Conservation (phyloP, 1,284 basidiomycete species). For the Anthracocystis walkeri region DNA sequence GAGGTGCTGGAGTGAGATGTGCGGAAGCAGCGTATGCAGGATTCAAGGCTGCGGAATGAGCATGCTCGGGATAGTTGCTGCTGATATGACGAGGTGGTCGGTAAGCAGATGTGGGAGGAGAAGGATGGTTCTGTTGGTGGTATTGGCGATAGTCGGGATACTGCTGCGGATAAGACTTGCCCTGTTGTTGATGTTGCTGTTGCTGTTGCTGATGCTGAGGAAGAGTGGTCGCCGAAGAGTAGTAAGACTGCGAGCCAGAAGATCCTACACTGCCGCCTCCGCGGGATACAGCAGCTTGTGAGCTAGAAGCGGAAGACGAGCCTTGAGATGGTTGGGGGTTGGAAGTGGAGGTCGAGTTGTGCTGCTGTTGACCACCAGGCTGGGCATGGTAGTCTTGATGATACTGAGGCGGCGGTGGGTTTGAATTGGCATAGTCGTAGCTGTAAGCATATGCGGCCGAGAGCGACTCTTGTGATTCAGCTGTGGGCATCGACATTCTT, state of each 20-base stretch:
- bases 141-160: conserved; percentile 20
- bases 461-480: conserved; percentile 45
- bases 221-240: conserved; percentile 28
- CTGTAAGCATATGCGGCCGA: conserved; percentile 45
- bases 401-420: conserved; percentile 12
- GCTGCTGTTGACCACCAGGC: background rate
- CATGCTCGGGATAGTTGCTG: conserved; percentile 43
- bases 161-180: conserved; percentile 22
- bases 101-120: conserved; percentile 23
- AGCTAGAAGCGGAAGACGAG: conserved; percentile 25
- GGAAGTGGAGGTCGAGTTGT: conserved; percentile 15
- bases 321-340: conserved; percentile 7
- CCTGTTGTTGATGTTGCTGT: conserved; percentile 19
- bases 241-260: conserved; percentile 46
- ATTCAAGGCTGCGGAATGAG: conserved; percentile 27
- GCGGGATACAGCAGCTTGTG: conserved; percentile 25
- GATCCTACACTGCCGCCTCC: conserved; percentile 42
- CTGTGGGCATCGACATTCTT: conserved; percentile 36
- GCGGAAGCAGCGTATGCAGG: conserved; percentile 23
- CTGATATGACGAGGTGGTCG: conserved; percentile 34
- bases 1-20: conserved; percentile 23
- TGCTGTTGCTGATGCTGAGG: conserved; percentile 14
- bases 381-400: conserved; percentile 17
- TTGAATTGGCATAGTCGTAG: conserved; percentile 33
- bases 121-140: conserved; percentile 25